Percentiles rank a stretch among this genome's conserved stretches.
Conservation (phyloP, 1,139 yeast genomes). For the Candida gigantensis region DNA sequence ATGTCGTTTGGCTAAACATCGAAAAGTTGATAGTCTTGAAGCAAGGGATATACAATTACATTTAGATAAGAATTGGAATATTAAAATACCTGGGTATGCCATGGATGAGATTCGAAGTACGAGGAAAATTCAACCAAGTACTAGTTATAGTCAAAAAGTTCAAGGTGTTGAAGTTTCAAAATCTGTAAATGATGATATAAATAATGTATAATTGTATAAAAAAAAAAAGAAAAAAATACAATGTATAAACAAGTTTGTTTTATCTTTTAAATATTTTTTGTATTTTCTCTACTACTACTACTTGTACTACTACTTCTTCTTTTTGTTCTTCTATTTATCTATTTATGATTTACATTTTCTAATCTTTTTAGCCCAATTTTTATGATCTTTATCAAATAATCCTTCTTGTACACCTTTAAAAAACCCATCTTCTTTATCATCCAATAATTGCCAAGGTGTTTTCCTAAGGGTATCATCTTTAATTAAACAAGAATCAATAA, state of each 20-base stretch:
- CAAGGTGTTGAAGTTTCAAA: conserved; percentile 30
- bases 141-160: conserved; percentile 68
- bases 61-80: conserved; percentile 93
- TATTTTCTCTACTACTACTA: no score
- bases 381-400: conserved; percentile 43
- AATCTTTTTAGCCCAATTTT: conserved; percentile 51
- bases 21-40: conserved; percentile 84
- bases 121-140: conserved; percentile 78
- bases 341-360: conserved; percentile 21
- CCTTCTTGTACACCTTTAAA: conserved; percentile 45
- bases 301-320: no score
- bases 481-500: conserved; percentile 67
- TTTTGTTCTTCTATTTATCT: no score
- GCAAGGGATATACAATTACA: conserved; percentile 90
- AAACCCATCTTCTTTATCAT: conserved; percentile 41
- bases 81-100: conserved; percentile 92
- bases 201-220: not conserved
- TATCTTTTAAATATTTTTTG: conserved; percentile 5
- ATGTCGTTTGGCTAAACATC: conserved; percentile 92
- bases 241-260: conserved; percentile 7
- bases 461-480: conserved; percentile 66
- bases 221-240: no score
- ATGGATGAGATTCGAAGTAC: conserved; percentile 88
- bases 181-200: conserved; percentile 25
- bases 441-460: conserved; percentile 59